These are phyloP conservation scores for Tylopilus rubrobrunneus DNA, from an alignment of 768 basidiomycete genomes.

Conservation along the genomic window DNA sequence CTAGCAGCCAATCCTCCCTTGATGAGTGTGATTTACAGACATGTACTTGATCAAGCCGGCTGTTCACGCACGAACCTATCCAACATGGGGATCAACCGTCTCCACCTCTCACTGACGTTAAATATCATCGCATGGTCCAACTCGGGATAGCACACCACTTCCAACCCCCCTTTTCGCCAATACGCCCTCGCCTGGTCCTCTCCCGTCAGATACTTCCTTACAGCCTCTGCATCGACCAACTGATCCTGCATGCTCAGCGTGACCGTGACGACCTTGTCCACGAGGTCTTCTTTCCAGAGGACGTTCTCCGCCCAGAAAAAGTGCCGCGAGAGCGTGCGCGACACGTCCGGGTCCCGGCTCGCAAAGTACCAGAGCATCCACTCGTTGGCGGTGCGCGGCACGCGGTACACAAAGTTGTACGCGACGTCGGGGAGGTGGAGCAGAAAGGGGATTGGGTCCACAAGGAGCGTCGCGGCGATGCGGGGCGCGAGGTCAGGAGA, in stretches of 20 bases:
- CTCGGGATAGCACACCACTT: constrained; percentile 37
- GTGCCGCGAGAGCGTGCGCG: constrained; percentile 52
- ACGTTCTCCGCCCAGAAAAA: constrained; percentile 68
- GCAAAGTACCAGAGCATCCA: constrained; percentile 71
- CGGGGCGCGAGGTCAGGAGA: constrained; percentile 28
- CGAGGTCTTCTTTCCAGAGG: constrained; percentile 56
- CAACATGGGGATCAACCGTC: constrained; percentile 31
- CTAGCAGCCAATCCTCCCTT: too few species aligned
- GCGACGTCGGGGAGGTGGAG: constrained; percentile 61
- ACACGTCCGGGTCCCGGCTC: constrained; percentile 58
- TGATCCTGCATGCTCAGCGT: constrained; percentile 40
- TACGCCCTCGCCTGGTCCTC: constrained; percentile 15
- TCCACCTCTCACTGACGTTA: constrained; percentile 25
- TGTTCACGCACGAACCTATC: constrained; percentile 24
- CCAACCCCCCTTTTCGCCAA: constrained; percentile 31
- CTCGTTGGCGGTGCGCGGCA: constrained; percentile 48
- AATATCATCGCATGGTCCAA: constrained; percentile 44
- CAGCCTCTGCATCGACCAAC: constrained; percentile 37
- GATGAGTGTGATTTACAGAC: too few species aligned
- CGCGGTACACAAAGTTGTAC: constrained; percentile 63
- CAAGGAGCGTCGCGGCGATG: constrained; percentile 45
- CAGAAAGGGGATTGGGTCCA: constrained; percentile 61
- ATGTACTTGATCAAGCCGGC: too few species aligned
- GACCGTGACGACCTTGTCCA: constrained; percentile 29
- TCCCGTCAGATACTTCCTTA: constrained; percentile 39